These are phyloP conservation scores for Aspergillus fructus DNA, from an alignment of 2,329 filamentous ascomycete genomes.

Conservation along the genomic window DNA sequence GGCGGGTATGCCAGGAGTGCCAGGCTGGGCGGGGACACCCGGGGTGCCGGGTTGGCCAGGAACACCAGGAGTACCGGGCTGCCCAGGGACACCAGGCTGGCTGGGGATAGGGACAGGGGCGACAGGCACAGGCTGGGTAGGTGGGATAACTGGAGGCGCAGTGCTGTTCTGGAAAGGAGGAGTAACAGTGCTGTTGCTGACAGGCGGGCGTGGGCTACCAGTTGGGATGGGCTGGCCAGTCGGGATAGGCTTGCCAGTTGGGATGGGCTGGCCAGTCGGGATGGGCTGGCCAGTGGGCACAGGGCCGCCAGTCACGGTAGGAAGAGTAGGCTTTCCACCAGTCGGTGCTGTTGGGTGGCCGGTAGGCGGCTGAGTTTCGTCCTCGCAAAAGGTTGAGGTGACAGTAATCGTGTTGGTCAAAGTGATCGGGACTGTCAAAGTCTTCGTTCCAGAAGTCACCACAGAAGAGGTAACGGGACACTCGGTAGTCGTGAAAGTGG, in stretches of 20 bases:
- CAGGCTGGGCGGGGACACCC: neutral
- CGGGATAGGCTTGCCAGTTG: neutral
- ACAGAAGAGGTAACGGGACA: slow-evolving; percentile 32
- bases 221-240: slow-evolving; percentile 8
- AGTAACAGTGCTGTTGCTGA: slow-evolving; percentile 3
- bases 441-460: slow-evolving; percentile 30
- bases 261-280: slow-evolving; percentile 8
- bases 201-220: slow-evolving; percentile 2
- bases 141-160: slow-evolving; percentile 9
- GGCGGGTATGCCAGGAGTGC: neutral
- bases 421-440: slow-evolving; percentile 31
- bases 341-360: neutral
- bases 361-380: slow-evolving; percentile 14
- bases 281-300: slow-evolving; percentile 1
- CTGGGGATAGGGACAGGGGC: slow-evolving; percentile 7
- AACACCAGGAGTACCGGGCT: slow-evolving; percentile 9
- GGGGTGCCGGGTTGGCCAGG: slow-evolving; percentile 5
- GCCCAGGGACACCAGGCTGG: slow-evolving; percentile 4
- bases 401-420: slow-evolving; percentile 32
- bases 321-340: neutral
- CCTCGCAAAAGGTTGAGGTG: slow-evolving; percentile 27
- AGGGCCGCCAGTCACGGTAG: slow-evolving; percentile 2
- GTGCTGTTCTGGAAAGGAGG: slow-evolving; percentile 21
- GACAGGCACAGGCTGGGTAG: slow-evolving; percentile 16
- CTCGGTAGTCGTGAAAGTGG: slow-evolving; percentile 34